Base-by-base conservation (phyloP, 129 eudicot genomes). In the Helichrysum umbraculigerum region DNA sequence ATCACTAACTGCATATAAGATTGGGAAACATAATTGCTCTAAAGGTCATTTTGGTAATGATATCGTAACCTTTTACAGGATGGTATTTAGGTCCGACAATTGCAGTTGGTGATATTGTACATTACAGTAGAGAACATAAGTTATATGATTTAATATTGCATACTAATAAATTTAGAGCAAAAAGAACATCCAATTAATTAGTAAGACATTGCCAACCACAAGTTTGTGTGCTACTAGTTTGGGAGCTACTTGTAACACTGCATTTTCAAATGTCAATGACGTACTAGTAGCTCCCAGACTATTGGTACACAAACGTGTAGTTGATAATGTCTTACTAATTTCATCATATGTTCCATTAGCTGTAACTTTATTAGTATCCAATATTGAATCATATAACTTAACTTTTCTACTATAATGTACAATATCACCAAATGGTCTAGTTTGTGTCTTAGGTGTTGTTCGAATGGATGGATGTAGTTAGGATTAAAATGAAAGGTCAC, bases 261-360 rank as follows among this genome's bases (percentile, higher is more conserved):
- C 10, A 37, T 37, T 37, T 37, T 37, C 41, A 6, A 7, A 37
- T 37, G 41, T 8, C 41, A 37, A 37, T 37, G 41, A 37, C 44
- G 44, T 39, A 8, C 3, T 0, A 6, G 68, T 69, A 4, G 52
- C 59, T 61, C 74, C 73, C 9, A 75, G 75, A 76, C 63, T 70
- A 75, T 77, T 73, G 65, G 62, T 5, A 54, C 22, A 52, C 61
- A 58, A 60, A 15, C 42, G 50, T 15, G 58, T 68, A 47, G 78
- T 30, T 29, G 97, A 96, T 66, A 87, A 78, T 68, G 87, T 70
- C 85, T 87, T 91, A 39, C 71, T 75, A 52, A 89, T 65, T 37
- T 77, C 81, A 65, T 91, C 89, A 68, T 79, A 77, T 11, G 97
- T 79, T 71, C 47, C 34, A 30, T 25, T 68, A 30, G 93, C 90